A percentile compares a stretch with the other conserved stretches of the same genome.
These are phyloP conservation scores for Cladosporium sphaerospermum DNA, from an alignment of 2,329 filamentous ascomycete genomes.

Conservation along the genomic window DNA sequence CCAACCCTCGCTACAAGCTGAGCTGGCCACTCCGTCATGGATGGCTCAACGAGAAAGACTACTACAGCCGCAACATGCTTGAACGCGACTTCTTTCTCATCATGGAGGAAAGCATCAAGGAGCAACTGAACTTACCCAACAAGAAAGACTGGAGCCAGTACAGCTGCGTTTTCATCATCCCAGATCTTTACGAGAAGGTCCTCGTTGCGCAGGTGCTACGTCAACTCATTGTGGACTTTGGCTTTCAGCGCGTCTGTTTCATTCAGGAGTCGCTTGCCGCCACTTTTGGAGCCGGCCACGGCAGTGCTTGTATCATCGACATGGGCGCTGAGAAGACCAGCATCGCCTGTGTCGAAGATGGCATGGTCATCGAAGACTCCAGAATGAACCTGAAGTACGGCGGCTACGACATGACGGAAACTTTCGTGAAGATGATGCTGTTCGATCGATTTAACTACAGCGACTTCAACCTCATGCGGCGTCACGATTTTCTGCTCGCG, in stretches of 20 bases:
- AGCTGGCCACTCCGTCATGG: slow-evolving; percentile 88
- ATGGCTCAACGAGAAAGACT: slow-evolving; percentile 86
- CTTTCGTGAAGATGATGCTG: slow-evolving; percentile 96
- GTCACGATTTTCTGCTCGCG: slow-evolving; percentile 87
- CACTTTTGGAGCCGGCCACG: slow-evolving; percentile 91
- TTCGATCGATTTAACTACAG: slow-evolving; percentile 92
- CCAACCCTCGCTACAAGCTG: slow-evolving; percentile 80
- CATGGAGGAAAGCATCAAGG: slow-evolving; percentile 76
- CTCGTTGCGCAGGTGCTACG: slow-evolving; percentile 82
- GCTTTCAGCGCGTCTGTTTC: slow-evolving; percentile 83
- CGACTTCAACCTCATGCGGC: slow-evolving; percentile 82
- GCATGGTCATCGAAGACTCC: slow-evolving; percentile 89
- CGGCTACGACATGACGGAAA: slow-evolving; percentile 85
- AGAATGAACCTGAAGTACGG: slow-evolving; percentile 92
- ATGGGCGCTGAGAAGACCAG: slow-evolving; percentile 97
- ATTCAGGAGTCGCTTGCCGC: slow-evolving; percentile 94
- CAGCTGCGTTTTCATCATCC: slow-evolving; percentile 94
- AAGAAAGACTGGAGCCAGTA: slow-evolving; percentile 83
- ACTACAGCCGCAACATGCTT: slow-evolving; percentile 69
- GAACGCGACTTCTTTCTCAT: slow-evolving; percentile 84
- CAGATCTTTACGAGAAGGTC: slow-evolving; percentile 90
- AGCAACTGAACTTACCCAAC: slow-evolving; percentile 71
- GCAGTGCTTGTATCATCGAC: slow-evolving; percentile 89
- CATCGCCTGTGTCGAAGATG: slow-evolving; percentile 93
- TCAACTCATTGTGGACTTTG: slow-evolving; percentile 81